Conservation (phyloP, 2,329 filamentous ascomycete species). For the Xylariaceae sp. region DNA sequence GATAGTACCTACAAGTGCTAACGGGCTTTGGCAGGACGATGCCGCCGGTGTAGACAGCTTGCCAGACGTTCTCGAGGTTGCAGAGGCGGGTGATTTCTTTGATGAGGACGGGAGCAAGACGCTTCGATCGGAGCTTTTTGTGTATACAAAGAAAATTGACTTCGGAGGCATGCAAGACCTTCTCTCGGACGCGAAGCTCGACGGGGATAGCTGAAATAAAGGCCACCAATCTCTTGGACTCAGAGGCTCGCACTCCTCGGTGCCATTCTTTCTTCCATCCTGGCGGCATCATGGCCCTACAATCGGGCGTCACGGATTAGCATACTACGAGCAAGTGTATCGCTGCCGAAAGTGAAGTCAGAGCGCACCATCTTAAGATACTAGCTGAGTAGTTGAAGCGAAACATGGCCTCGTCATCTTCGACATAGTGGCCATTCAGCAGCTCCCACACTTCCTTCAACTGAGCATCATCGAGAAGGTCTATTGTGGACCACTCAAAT, state of each 20-base stretch:
- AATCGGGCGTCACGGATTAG: conserved; percentile 6
- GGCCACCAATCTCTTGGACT: conserved; percentile 83
- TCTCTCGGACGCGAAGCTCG: conserved; percentile 72
- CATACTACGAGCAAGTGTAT: neutral
- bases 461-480: conserved; percentile 72
- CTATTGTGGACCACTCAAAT: conserved; percentile 93
- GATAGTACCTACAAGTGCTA: conserved; percentile 91
- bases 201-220: conserved; percentile 95
- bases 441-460: conserved; percentile 89
- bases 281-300: conserved; percentile 89
- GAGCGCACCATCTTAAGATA: conserved; percentile 77
- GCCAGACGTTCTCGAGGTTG: conserved; percentile 82
- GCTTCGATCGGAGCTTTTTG: conserved; percentile 93
- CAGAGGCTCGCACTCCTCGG: conserved; percentile 80
- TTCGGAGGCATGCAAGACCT: conserved; percentile 74
- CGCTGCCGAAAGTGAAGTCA: neutral
- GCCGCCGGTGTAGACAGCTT: conserved; percentile 93
- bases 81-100: conserved; percentile 94
- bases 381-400: conserved; percentile 91
- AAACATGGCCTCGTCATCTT: conserved; percentile 96
- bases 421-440: conserved; percentile 90
- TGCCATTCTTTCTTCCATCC: conserved; percentile 96
- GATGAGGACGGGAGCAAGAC: conserved; percentile 89
- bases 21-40: conserved; percentile 87
- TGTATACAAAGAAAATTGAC: conserved; percentile 99